Evolutionary conservation across 208 protist genomes (phyloP).

Genomic region (Herpetomonas samuelpessoai): DNA sequence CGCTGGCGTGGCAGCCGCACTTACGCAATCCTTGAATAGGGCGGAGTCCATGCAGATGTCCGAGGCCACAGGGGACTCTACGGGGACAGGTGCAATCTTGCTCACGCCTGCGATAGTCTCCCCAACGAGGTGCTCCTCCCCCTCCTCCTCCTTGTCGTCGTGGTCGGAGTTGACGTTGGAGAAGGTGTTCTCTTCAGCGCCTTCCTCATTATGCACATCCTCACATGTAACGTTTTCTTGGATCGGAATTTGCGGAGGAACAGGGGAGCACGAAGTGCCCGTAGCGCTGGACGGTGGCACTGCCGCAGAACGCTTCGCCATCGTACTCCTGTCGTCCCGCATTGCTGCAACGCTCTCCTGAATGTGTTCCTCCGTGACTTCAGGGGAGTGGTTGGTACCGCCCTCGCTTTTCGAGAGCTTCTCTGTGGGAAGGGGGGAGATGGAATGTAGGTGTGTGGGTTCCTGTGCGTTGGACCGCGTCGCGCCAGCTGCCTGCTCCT

Average conservation of each 20-base stretch:
- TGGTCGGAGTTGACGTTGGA: not conserved
- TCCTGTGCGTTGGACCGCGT: constrained; percentile 25
- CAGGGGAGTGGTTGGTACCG: too few relatives aligned
- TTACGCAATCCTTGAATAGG: constrained; percentile 59
- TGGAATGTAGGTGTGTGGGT: constrained; percentile 11
- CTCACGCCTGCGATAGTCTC: not conserved
- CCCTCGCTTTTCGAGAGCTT: too few relatives aligned
- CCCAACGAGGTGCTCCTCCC: too few relatives aligned
- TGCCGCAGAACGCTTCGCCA: too few relatives aligned
- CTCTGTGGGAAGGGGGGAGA: too few relatives aligned
- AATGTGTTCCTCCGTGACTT: too few relatives aligned
- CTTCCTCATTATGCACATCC: constrained; percentile 14
- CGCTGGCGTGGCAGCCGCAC: constrained; percentile 30
- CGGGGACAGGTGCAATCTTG: not conserved
- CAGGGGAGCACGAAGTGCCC: too few relatives aligned
- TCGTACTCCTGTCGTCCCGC: too few relatives aligned
- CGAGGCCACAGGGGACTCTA: constrained; percentile 12
- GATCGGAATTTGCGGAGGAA: too few relatives aligned
- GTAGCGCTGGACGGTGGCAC: too few relatives aligned
- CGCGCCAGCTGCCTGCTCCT: constrained; percentile 10
- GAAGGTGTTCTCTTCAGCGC: constrained; percentile 1
- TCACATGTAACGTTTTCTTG: too few relatives aligned
- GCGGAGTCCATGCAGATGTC: constrained; percentile 23
- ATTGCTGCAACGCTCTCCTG: too few relatives aligned
- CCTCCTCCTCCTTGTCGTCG: not conserved